phyloP scores from a whole-genome alignment of 495 filamentous ascomycete species.

The Penicillium tannophilum region DNA sequence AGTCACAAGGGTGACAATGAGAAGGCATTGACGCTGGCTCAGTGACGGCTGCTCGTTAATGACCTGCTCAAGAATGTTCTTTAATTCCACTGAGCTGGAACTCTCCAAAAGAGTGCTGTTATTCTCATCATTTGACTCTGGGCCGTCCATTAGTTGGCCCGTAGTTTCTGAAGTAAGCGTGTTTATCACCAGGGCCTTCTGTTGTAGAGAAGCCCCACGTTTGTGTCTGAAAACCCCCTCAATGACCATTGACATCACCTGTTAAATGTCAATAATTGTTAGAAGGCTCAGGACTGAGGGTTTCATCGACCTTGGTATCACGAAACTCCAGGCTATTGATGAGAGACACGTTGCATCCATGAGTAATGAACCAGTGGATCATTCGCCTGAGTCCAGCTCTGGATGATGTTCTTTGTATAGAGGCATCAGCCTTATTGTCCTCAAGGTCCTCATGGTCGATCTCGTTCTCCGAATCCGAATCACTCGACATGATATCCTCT shows the following conservation, averaged over 20 bases:
- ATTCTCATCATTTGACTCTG: no score
- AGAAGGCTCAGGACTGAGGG: constrained; percentile 1
- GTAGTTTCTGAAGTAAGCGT: background rate
- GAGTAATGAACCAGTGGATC: constrained; percentile 49
- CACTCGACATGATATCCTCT: background rate
- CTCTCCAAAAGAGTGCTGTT: background rate
- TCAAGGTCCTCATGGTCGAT: background rate
- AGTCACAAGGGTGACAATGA: background rate
- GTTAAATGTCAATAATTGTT: constrained; percentile 10
- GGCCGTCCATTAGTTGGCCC: background rate
- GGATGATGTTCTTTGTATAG: background rate
- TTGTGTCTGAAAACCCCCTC: background rate
- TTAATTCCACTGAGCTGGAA: background rate
- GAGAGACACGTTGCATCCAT: constrained; percentile 59
- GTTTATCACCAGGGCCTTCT: background rate
- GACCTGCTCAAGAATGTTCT: background rate
- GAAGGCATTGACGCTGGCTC: background rate
- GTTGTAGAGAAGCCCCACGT: background rate
- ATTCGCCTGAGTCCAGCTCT: constrained; percentile 43
- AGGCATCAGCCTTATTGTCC: background rate
- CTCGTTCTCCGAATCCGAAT: background rate
- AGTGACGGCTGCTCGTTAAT: background rate
- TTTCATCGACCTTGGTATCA: constrained; percentile 58
- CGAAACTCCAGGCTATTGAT: constrained; percentile 60
- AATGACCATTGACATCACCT: constrained; percentile 4